phyloP scores from a whole-genome alignment of 768 basidiomycete genomes.

The Boletus edulis region DNA sequence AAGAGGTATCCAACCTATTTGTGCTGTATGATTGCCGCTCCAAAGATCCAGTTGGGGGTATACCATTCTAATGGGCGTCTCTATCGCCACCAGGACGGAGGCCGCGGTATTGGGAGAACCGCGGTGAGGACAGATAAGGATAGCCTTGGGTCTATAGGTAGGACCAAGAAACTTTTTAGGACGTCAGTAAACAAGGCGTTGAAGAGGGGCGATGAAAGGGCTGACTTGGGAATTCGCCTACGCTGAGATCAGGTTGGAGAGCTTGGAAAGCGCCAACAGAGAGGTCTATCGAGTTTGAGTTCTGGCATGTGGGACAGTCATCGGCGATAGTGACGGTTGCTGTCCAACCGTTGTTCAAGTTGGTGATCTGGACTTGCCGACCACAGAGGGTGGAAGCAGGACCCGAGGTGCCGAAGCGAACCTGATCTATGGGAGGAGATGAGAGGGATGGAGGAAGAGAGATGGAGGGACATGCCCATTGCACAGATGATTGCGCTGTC shows the following conservation, averaged over 20 bases:
- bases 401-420: conserved; percentile 49
- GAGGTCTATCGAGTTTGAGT: conserved; percentile 68
- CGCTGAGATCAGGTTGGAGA: conserved; percentile 42
- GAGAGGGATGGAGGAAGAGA: neutral
- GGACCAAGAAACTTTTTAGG: conserved; percentile 29
- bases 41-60: neutral
- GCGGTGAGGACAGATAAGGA: conserved; percentile 7
- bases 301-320: conserved; percentile 76
- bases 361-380: conserved; percentile 58
- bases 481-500: conserved; percentile 65
- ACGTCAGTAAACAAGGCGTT: neutral
- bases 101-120: conserved; percentile 6
- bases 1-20: conserved; percentile 5
- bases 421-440: conserved; percentile 38
- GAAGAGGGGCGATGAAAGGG: conserved; percentile 8
- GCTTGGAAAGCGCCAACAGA: conserved; percentile 64
- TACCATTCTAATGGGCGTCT: conserved; percentile 16
- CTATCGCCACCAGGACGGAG: conserved; percentile 45
- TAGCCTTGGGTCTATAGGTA: conserved; percentile 22
- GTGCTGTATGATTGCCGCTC: neutral
- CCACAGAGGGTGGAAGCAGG: conserved; percentile 62
- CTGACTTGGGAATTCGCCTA: conserved; percentile 61
- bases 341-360: conserved; percentile 48
- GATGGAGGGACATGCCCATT: conserved; percentile 44
- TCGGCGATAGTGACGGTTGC: conserved; percentile 71